Evolutionary conservation across 2,329 filamentous ascomycete genomes (phyloP).

Genomic region (Ilyonectria destructans): DNA sequence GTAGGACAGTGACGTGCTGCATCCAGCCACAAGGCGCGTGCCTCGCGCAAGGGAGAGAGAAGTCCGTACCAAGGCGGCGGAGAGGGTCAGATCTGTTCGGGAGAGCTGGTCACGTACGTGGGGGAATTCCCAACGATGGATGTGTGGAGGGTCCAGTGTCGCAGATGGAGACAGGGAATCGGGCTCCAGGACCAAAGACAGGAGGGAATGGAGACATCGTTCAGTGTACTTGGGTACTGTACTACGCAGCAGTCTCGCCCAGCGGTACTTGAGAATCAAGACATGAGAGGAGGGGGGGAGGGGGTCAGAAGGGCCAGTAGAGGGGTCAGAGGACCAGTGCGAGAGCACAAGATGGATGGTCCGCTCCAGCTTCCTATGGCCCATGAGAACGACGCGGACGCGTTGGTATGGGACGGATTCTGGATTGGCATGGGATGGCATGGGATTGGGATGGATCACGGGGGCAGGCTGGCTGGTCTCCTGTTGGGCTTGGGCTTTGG

Average conservation of each 20-base stretch:
- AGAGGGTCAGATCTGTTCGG: conserved; percentile 19
- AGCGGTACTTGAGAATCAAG: neutral
- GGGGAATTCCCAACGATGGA: conserved; percentile 39
- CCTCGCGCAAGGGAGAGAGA: conserved; percentile 1
- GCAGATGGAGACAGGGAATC: conserved; percentile 22
- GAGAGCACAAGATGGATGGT: conserved; percentile 23
- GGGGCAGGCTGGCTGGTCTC: neutral
- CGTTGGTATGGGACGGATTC: conserved; percentile 25
- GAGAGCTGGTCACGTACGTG: conserved; percentile 29
- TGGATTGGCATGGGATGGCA: conserved; percentile 34
- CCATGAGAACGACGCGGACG: conserved; percentile 41
- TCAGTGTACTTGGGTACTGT: neutral
- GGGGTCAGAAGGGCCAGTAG: conserved; percentile 44
- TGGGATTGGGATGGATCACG: neutral
- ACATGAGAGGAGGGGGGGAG: conserved; percentile 9
- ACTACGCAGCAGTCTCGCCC: neutral
- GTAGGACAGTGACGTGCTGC: conserved; percentile 7
- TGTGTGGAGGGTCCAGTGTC: conserved; percentile 29
- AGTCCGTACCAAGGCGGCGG: conserved; percentile 2
- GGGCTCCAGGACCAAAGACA: conserved; percentile 19
- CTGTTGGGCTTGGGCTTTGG: conserved; percentile 30
- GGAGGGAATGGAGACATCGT: conserved; percentile 8
- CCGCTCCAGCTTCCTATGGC: conserved; percentile 33
- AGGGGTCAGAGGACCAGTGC: conserved; percentile 39
- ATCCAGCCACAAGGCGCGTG: conserved; percentile 14